Base-by-base conservation (phyloP, 495 filamentous ascomycete species). In the Aspergillus mulundensis region DNA sequence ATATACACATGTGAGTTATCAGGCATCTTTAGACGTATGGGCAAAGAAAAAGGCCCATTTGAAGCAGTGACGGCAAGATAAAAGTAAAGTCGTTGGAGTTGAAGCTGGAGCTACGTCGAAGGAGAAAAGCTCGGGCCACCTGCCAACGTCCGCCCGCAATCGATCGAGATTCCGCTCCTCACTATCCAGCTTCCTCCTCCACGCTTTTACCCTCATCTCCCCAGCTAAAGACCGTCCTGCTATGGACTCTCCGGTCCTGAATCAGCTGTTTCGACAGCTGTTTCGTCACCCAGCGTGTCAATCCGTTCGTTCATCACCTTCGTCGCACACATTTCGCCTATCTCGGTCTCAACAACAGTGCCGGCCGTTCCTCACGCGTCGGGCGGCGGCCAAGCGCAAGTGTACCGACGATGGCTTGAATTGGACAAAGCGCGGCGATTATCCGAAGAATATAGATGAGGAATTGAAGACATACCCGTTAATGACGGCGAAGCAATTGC, bases 171-270 rank as follows among this genome's bases (percentile, higher is more conserved):
- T 44, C 38, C 34, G 52, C 41, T 46, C 39, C 36, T 25, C 38
- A 16, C 28, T 45, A 32, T 52, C 21, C 36, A 47, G 44, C 56
- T 15, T 36, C 44, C 24, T 16, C 39, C 54, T 53, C 19, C 48
- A 15, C 44, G 30, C 47, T 42, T 53, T 36, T 49, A 41, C 41
- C 46, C 16, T 30, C 59, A 18, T 39, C 49, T 40, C 24, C 12
- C 23, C 1, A 15, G 30, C 19, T 42, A 23, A 32, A 18, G 7
- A 51, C 7, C n/a, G 46, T 28, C 30, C 34, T 21, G 36, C 16
- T 19, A 97, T 97, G 93, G 92, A 97, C 74, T 91, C 90, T 20
- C 85, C 85, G 36, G 67, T 88, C 41, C 77, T 93, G 57, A 83
- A 79, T 36, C 87, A 86, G 70, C 77, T 97, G 69, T 91, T 98